Base-by-base conservation (phyloP, 2,329 filamentous ascomycete genomes). In the Neopestalotiopsis rosae region DNA sequence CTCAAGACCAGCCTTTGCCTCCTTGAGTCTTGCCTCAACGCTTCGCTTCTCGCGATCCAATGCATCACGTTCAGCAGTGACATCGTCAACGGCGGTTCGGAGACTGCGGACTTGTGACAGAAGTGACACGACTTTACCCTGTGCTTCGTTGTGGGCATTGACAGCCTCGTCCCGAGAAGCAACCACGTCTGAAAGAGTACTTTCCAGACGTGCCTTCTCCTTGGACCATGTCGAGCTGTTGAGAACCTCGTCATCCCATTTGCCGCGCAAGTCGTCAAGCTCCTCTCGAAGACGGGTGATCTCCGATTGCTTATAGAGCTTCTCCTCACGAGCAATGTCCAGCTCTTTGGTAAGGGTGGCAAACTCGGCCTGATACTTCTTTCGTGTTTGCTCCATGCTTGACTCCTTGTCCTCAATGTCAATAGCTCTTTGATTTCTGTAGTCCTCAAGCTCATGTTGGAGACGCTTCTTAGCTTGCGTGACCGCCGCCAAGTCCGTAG, bases 221-320 rank as follows among this genome's bases (percentile, higher is more conserved):
- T 99, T 99, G 13, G 95, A 95, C 95, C 96, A 98, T 0, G 95
- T 97, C 17, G 94, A 97, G 81, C 94, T 97, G 82, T 98, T 98
- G 74, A 98, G 89, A 12, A 98, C 94, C 81, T 99, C 95, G 75
- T 98, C 94, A 76, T 99, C 96, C 95, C 96, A 98, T 83, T 98
- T 98, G 74, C 91, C 94, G 73, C 96, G 91, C 69, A 98, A 87
- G 75, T 97, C 94, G 75, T 99, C 96, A 30, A 98, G 90, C 81
- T 99, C 96, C 78, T 98, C 95, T n/a, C 95, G 92, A 66, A 99
- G 87, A 59, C 94, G 91, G 17, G 92, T 89, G 72, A 95, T 97
- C 80, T 98, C 95, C 45, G 92, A 90, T 74, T 96, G 94, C 88
- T 87, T 95, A 87, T 84, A 98, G 82, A 85, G 92, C 86, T 86